Base-by-base conservation (phyloP, 2,329 filamentous ascomycete genomes). In the Diaporthe caulivora region DNA sequence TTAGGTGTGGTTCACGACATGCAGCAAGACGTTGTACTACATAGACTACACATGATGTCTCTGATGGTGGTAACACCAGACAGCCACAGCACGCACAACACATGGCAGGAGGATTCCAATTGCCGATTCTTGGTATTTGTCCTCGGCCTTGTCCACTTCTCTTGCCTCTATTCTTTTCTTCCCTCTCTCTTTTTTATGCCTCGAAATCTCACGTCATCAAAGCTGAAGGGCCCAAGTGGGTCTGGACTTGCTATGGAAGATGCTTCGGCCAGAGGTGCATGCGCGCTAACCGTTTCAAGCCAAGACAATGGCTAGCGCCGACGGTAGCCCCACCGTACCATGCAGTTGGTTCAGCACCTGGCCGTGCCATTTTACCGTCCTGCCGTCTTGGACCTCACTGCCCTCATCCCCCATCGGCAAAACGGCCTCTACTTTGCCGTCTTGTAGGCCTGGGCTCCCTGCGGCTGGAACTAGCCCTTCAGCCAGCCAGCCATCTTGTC, bases 191-290 rank as follows among this genome's bases (percentile, higher is more conserved):
- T 65, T 29, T 34, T n/a, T 34, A 24, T 34, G 29, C 26, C 42
- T 51, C 29, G 26, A 24, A 9, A 55, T 69, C 65, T 69, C 65
- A 69, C 65, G 67, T 70, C 67, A 70, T 47, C 67, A 51, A 7
- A 57, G 67, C 62, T 65, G 62, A 51, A 65, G 8, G 17, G 13
- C 31, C 44, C 62, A 49, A 37, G 62, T 65, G 62, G 62, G 44
- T 37, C 62, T 65, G n/a, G n/a, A n/a, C n/a, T n/a, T n/a, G n/a
- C n/a, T n/a, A n/a, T n/a, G n/a, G n/a, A n/a, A n/a, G n/a, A 37
- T 40, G 54, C 54, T 37, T 58, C 24, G 55, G 17, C 55, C 34
- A 34, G 17, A 51, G 26, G 21, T 18, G 21, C 21, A 70, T 7
- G 21, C 15, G 37, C 15, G 40, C 37, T 47, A 58, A 29, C 53